phyloP scores from a whole-genome alignment of 2,329 filamentous ascomycete genomes.

The Microdochium paspali region DNA sequence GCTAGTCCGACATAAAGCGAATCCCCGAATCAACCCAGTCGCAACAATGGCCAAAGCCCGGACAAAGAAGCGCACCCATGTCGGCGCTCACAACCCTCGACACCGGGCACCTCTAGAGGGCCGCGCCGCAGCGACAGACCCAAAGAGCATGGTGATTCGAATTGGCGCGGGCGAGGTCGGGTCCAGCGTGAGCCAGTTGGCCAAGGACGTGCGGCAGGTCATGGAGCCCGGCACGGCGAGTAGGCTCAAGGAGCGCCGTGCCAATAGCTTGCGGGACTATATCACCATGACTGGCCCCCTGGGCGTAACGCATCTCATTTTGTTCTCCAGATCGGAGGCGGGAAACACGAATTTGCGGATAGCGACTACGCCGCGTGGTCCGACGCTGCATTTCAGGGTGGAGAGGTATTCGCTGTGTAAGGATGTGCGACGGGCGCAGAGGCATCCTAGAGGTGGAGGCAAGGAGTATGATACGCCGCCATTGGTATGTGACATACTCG shows the following conservation, averaged over 20 bases:
- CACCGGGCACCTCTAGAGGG: constrained; percentile 39
- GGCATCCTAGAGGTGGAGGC: constrained; percentile 70
- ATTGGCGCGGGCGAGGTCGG: constrained; percentile 92
- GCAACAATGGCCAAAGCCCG: constrained; percentile 66
- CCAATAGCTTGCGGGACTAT: constrained; percentile 85
- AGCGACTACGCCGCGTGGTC: constrained; percentile 78
- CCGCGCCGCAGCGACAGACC: constrained; percentile 57
- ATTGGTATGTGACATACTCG: constrained; percentile 42
- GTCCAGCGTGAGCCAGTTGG: constrained; percentile 81
- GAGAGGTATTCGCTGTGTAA: constrained; percentile 92
- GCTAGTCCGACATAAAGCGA: too few species aligned
- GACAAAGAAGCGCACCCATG: constrained; percentile 83
- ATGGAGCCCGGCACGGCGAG: constrained; percentile 95
- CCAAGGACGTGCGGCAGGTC: constrained; percentile 80
- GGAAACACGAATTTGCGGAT: constrained; percentile 91
- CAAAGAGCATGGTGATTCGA: constrained; percentile 97
- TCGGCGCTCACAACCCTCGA: constrained; percentile 54
- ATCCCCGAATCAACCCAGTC: too few species aligned
- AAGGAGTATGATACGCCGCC: constrained; percentile 83
- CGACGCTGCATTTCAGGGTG: constrained; percentile 88
- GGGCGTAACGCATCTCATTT: constrained; percentile 82
- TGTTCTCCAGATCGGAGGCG: constrained; percentile 82
- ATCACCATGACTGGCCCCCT: constrained; percentile 91
- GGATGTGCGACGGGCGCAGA: constrained; percentile 76
- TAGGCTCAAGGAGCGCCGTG: constrained; percentile 78